A percentile compares a stretch with the other conserved stretches of the same genome.
phyloP scores from a whole-genome alignment of 805 yeast species.

The Candida ipomoeae region DNA sequence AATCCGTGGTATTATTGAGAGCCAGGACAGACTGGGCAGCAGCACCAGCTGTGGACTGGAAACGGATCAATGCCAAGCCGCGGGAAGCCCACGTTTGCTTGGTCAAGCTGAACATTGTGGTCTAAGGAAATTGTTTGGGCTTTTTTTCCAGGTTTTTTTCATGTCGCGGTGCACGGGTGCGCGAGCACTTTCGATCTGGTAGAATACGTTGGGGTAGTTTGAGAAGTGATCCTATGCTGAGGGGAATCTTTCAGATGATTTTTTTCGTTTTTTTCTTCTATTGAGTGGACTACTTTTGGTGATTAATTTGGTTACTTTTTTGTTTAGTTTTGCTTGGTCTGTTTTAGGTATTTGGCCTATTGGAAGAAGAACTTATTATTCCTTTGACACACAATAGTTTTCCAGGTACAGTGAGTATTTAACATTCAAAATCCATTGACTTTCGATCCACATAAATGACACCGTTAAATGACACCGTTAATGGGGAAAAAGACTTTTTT shows the following conservation, averaged over 20 bases:
- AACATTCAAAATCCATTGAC: no score
- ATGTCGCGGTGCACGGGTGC: conserved; percentile 16
- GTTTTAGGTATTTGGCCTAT: no score
- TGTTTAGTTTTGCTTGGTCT: no score
- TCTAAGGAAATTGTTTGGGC: not conserved
- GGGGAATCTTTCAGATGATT: not conserved
- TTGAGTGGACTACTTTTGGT: no score
- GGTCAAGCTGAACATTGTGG: conserved; percentile 15
- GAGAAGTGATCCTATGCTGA: not conserved
- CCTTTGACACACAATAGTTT: no score
- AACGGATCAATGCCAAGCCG: conserved; percentile 11
- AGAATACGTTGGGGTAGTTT: not conserved
- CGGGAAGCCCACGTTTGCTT: conserved; percentile 15
- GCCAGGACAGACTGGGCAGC: conserved; percentile 1
- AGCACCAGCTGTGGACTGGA: conserved; percentile 14
- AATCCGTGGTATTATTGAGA: conserved; percentile 51
- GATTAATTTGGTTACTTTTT: no score
- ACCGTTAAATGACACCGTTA: no score
- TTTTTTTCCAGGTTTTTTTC: conserved; percentile 8
- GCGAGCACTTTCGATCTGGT: not conserved
- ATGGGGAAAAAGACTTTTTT: no score
- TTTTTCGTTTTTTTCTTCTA: no score
- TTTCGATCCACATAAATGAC: no score
- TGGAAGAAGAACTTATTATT: no score
- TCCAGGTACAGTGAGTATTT: no score